Base-by-base conservation (phyloP, 352 stramenopile genomes). In the Globisporangium apiculatum region DNA sequence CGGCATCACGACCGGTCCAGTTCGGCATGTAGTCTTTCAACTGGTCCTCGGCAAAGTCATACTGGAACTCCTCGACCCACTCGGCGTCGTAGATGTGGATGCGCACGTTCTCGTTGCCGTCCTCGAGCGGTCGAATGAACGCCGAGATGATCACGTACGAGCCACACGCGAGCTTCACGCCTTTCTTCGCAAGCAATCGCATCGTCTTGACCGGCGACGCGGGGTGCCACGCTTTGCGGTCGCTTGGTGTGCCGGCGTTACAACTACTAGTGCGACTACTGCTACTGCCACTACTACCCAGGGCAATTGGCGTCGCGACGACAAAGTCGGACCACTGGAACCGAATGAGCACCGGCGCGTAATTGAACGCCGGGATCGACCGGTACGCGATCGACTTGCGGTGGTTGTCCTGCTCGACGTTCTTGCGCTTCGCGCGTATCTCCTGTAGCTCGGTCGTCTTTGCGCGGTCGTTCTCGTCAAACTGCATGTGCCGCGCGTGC, bases 271-370 rank as follows among this genome's bases (percentile, higher is more conserved):
- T 31, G 24, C 24, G 24, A 31, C 24, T 31, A 31, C 24, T 31
- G 24, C 24, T 31, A 3, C 24, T 31, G 24, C 24, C 24, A 31
- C 24, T 31, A 31, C 24, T 31, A 3, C 24, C 1, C 40, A 43
- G 40, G 7, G 40, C 40, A 43, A 87, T 76, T 0, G 79, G 75
- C 5, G 63, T 79, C 5, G 79, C 79, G 14, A 89, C 70, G 7
- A 89, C 76, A 41, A 89, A 89, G 51, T 87, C 76, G 0, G 76
- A 87, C 76, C 79, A 87, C 57, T 89, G 75, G 55, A 89, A 87
- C 41, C 85, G 76, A 56, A 89, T 79, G 11, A 71, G 31, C 41
- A 89, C 69, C 0, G 75, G 75, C 45, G 74, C 66, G 59, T 87
- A 87, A 42, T 87, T 87, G 58, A 89, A 89, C 8, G 76, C 71